Base-by-base conservation (phyloP, 208 protist species). In the Leishmania aethiopica region DNA sequence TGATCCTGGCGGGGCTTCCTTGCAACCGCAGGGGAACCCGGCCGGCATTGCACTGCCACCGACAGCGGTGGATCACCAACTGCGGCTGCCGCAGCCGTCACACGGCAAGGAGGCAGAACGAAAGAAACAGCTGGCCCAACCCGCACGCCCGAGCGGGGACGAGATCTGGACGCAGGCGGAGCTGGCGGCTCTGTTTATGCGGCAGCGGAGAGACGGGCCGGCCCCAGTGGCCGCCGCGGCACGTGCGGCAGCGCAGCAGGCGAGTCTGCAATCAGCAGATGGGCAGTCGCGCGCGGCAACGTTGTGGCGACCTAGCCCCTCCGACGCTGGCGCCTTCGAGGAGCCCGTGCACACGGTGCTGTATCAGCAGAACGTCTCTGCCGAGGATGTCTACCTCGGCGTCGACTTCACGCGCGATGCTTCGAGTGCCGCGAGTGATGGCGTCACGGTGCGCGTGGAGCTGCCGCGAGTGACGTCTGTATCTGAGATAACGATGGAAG, bases 141-240 rank as follows among this genome's bases (percentile, higher is more conserved):
- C 77, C 4, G 75, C 79, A 6, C 84, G 79, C 37, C 87, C 89
- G 49, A 83, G 80, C 22, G 93, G 93, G 6, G 94, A 95, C 74
- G 95, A 88, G 28, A 95, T 98, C 37, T 98, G 95, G 94, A 92
- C 90, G 13, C 92, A 95, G 75, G 88, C 90, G 60, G 95, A 98
- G 86, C 85, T 98, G 71, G 49, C 80, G 67, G 73, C n/a, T 57
- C 37, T 83, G 19, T 86, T 84, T 47, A 35, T 67, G 73, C 45
- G 47, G 25, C 82, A 86, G 71, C 40, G 45, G 40, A 77, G 62
- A 37, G 80, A 76, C 64, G 80, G 80, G 66, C 83, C 75, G n/a
- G 75, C 77, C 19, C 82, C 76, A n/a, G 55, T 78, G 49, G 74
- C 70, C 25, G 79, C 80, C 0, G 75, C 77, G 0, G 72, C 84